phyloP scores from a whole-genome alignment of 2,329 filamentous ascomycete genomes.

The Pseudocercospora ulei region DNA sequence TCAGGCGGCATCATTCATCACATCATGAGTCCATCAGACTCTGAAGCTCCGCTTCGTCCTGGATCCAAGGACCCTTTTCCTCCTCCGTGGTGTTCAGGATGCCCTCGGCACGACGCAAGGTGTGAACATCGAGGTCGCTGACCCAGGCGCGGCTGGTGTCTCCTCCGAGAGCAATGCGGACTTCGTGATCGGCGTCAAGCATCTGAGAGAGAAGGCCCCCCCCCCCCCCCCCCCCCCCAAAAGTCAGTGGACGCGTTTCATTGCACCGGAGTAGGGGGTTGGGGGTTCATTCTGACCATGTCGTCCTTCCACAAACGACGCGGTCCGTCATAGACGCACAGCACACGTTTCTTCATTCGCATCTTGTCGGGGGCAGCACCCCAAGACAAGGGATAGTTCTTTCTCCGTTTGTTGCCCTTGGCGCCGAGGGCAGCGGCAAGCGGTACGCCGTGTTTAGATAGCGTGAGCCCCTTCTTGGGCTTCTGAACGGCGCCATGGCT shows the following conservation, averaged over 20 bases:
- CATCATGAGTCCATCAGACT: slow-evolving; percentile 44
- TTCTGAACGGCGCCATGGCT: slow-evolving; percentile 30
- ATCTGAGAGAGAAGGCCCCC: slow-evolving; percentile 47
- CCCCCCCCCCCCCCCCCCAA: too few relatives aligned
- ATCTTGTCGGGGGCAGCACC: slow-evolving; percentile 85
- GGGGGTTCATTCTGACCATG: slow-evolving; percentile 55
- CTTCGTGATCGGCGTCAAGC: slow-evolving; percentile 89
- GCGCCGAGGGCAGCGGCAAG: slow-evolving; percentile 42
- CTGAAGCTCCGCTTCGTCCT: slow-evolving; percentile 55
- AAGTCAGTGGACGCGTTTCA: too few relatives aligned
- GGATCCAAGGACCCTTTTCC: slow-evolving; percentile 75
- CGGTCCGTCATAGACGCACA: slow-evolving; percentile 82
- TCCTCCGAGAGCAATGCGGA: slow-evolving; percentile 64
- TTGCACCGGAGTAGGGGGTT: too few relatives aligned
- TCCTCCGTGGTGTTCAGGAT: slow-evolving; percentile 70
- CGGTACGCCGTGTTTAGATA: slow-evolving; percentile 63
- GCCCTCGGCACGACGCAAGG: slow-evolving; percentile 75
- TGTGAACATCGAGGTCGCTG: slow-evolving; percentile 87
- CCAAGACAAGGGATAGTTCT: slow-evolving; percentile 90
- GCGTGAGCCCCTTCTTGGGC: slow-evolving; percentile 61
- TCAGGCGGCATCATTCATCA: slow-evolving; percentile 2
- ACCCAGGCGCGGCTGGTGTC: slow-evolving; percentile 67
- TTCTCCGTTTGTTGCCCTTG: slow-evolving; percentile 72
- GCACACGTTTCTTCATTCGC: slow-evolving; percentile 95
- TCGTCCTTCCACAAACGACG: slow-evolving; percentile 92